Percentiles rank a stretch among this genome's conserved stretches.
phyloP scores from a whole-genome alignment of 371 early-diverging fungal genomes.

The Rhizopus arrhizus region DNA sequence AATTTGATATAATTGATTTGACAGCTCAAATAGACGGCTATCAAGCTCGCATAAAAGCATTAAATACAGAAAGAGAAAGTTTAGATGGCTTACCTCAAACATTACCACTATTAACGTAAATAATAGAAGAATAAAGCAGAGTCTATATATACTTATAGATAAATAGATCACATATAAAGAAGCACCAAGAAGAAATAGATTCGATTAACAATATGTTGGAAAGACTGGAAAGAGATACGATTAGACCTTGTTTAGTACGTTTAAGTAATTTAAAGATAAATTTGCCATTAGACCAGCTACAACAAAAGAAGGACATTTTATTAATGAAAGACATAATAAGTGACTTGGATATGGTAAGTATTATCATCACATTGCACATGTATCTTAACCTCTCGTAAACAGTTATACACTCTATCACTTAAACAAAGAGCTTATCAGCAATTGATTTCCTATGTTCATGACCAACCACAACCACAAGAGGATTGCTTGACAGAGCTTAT shows the following conservation, averaged over 20 bases:
- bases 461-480: conserved; percentile 1
- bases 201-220: conserved; percentile 1
- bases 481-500: background rate
- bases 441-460: conserved; percentile 4
- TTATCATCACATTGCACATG: too few species aligned
- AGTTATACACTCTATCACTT: background rate
- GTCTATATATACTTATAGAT: too few species aligned
- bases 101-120: conserved; percentile 14
- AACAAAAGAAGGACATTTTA: background rate
- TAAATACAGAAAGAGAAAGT: conserved; percentile 14
- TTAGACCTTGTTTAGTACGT: conserved; percentile 10
- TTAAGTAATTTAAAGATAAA: conserved; percentile 6
- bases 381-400: too few species aligned
- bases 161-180: conserved; percentile 18
- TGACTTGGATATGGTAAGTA: conserved; percentile 9
- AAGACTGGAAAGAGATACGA: conserved; percentile 8
- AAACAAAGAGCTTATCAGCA: conserved; percentile 23
- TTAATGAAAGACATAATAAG: background rate
- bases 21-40: conserved; percentile 23
- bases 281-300: background rate
- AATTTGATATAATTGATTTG: conserved; percentile 22
- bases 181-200: conserved; percentile 8
- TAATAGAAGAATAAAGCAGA: too few species aligned
- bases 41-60: conserved; percentile 9
- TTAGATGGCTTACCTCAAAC: conserved; percentile 23